Evolutionary conservation across 208 protist species (phyloP).

Genomic region (Zelonia costaricensis): DNA sequence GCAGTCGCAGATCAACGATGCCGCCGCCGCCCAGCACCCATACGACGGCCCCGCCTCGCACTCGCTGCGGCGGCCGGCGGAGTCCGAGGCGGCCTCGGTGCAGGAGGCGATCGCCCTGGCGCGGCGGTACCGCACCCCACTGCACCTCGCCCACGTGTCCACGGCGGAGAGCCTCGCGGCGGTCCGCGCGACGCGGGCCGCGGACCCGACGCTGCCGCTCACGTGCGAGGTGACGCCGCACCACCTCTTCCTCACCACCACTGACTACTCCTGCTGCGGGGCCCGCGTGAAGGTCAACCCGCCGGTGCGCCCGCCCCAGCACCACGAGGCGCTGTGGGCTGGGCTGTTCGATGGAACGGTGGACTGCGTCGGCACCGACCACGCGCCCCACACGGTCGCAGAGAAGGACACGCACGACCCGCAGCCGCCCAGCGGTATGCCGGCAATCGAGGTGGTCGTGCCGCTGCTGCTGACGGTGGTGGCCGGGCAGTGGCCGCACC

Average conservation of each 20-base stretch:
- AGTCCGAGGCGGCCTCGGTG: slow-evolving; percentile 73
- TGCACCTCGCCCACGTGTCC: slow-evolving; percentile 93
- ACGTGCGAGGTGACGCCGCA: slow-evolving; percentile 92
- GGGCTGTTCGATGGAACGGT: slow-evolving; percentile 87
- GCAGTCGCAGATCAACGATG: slow-evolving; percentile 76
- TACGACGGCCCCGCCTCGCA: slow-evolving; percentile 71
- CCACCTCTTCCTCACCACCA: slow-evolving; percentile 88
- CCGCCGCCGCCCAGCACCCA: slow-evolving; percentile 51
- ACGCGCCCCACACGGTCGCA: slow-evolving; percentile 91
- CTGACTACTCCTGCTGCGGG: slow-evolving; percentile 75
- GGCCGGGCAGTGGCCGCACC: slow-evolving; percentile 72
- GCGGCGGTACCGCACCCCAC: slow-evolving; percentile 47
- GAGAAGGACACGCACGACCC: slow-evolving; percentile 73
- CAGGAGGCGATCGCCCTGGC: slow-evolving; percentile 70
- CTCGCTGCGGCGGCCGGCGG: slow-evolving; percentile 73
- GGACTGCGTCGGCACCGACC: slow-evolving; percentile 94
- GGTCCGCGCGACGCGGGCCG: slow-evolving; percentile 63
- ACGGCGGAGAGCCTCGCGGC: slow-evolving; percentile 80
- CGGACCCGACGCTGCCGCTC: slow-evolving; percentile 61
- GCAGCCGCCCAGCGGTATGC: slow-evolving; percentile 92
- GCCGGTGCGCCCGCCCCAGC: slow-evolving; percentile 65
- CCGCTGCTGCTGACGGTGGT: slow-evolving; percentile 90
- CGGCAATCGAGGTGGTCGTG: slow-evolving; percentile 90
- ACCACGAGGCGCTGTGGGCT: slow-evolving; percentile 90
- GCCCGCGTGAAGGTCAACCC: slow-evolving; percentile 88